These are phyloP conservation scores for Ochetophila trinervis DNA, from an alignment of 306 rosid species.

Conservation along the genomic window DNA sequence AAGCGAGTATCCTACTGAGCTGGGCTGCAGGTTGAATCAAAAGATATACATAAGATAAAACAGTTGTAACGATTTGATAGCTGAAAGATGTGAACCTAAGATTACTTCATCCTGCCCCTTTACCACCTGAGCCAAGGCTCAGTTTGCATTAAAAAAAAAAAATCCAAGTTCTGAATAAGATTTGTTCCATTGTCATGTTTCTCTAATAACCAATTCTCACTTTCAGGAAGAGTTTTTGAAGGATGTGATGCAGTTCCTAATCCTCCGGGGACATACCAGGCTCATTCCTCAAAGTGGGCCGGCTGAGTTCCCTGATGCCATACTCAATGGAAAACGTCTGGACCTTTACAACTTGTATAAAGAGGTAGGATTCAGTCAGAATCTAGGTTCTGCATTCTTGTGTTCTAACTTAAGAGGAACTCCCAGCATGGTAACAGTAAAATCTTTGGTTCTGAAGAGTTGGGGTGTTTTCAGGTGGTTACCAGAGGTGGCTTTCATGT, in stretches of 20 bases:
- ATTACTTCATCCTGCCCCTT: no score
- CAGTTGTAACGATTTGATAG: no score
- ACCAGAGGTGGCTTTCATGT: conserved; percentile 99
- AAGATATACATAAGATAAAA: no score
- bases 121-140: no score
- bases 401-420: conserved; percentile 1
- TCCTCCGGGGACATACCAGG: conserved; percentile 85
- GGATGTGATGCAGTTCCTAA: conserved; percentile 94
- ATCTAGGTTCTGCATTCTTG: background rate
- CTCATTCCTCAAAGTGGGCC: conserved; percentile 94
- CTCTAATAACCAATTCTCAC: background rate
- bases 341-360: conserved; percentile 96
- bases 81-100: no score
- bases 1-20: no score
- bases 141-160: no score
- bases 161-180: no score
- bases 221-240: conserved; percentile 88
- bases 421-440: background rate
- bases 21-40: no score
- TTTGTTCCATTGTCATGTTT: conserved; percentile 4
- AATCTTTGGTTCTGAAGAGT: conserved; percentile 17
- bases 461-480: conserved; percentile 63
- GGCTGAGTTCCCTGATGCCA: conserved; percentile 93
- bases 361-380: conserved; percentile 51
- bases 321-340: conserved; percentile 97